These are phyloP conservation scores for Chlamydomonas sp. DNA, from an alignment of 139 green algal species.

Conservation along the genomic window DNA sequence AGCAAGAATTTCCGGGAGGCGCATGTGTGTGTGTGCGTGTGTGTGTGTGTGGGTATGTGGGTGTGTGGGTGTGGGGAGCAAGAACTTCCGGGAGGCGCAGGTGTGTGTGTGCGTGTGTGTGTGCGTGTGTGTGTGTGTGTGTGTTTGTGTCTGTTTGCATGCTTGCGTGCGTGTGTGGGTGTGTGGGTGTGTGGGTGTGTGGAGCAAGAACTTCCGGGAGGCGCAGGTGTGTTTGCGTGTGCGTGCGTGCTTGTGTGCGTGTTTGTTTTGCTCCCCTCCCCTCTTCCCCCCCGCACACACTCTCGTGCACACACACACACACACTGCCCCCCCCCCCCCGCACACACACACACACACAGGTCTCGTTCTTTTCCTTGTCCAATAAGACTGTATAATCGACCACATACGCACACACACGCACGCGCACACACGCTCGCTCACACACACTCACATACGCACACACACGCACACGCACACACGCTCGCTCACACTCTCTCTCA, in stretches of 20 bases:
- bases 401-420: too few species aligned
- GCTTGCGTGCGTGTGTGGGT: neutral
- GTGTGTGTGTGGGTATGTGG: neutral
- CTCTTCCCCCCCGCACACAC: neutral
- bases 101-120: too few species aligned
- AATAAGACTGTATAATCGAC: too few species aligned
- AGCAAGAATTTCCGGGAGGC: too few species aligned
- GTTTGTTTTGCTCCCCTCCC: neutral
- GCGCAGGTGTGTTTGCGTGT: neutral
- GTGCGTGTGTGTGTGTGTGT: too few species aligned
- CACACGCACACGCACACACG: too few species aligned
- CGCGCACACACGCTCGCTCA: neutral
- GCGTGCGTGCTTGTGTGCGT: neutral
- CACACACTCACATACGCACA: too few species aligned
- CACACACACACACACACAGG: neutral
- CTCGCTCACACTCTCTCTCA: neutral
- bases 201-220: neutral
- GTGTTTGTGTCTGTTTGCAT: too few species aligned
- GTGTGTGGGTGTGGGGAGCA: too few species aligned
- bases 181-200: neutral
- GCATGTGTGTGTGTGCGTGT: neutral
- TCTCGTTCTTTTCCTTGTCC: constrained; percentile 1
- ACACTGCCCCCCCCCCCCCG: neutral
- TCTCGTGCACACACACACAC: constrained; percentile 5
- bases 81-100: too few species aligned